Conservation (phyloP, 163 green algal genomes). For the Chlorella variabilis region DNA sequence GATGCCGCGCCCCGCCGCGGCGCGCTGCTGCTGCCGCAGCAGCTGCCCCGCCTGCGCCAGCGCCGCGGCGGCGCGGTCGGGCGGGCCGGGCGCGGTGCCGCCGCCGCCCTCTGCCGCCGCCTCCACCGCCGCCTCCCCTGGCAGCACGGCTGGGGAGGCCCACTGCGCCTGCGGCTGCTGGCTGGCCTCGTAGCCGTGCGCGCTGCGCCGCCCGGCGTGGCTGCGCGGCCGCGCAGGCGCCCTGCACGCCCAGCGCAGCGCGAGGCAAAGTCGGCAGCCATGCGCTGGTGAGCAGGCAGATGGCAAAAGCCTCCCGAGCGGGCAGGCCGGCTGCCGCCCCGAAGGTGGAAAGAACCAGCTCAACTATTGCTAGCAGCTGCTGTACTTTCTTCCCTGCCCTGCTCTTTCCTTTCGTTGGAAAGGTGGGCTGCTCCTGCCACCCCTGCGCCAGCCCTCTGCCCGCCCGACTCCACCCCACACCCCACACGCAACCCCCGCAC, state of each 20-base stretch:
- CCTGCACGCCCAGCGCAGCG: too few relatives aligned
- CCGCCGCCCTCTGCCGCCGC: neutral
- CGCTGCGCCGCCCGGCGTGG: constrained; percentile 30
- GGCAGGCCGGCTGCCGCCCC: too few relatives aligned
- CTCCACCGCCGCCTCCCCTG: neutral
- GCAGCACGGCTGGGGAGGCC: neutral
- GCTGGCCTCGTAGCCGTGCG: neutral
- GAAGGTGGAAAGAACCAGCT: too few relatives aligned
- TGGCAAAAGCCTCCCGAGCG: neutral
- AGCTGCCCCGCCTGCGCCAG: neutral
- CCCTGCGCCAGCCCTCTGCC: too few relatives aligned
- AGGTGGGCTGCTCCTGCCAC: too few relatives aligned
- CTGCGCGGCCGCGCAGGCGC: constrained; percentile 1
- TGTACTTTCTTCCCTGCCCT: too few relatives aligned
- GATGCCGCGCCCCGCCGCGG: neutral
- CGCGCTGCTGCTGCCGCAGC: constrained; percentile 14
- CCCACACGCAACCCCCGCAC: too few relatives aligned
- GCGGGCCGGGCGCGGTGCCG: neutral
- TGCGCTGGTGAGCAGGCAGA: neutral
- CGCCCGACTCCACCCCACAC: too few relatives aligned
- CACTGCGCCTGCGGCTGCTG: neutral
- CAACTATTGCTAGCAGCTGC: too few relatives aligned
- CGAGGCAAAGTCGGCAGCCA: too few relatives aligned
- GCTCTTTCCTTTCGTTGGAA: too few relatives aligned
- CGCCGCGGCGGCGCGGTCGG: neutral